Conservation (phyloP, 106 monocot species). For the Platanthera guangdongensis region DNA sequence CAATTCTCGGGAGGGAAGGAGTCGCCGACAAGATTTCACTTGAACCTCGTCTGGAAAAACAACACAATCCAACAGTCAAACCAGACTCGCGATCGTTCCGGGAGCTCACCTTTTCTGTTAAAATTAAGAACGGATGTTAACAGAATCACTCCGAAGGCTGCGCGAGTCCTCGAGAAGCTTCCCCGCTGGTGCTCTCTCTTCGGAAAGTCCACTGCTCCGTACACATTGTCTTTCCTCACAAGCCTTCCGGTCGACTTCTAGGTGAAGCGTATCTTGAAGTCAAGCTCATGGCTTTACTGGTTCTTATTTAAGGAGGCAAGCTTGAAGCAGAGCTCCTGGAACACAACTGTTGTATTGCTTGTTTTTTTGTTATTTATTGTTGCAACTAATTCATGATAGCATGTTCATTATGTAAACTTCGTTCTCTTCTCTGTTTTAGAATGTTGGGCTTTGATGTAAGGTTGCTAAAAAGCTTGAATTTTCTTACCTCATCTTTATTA, state of each 20-base stretch:
- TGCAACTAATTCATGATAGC: too few relatives aligned
- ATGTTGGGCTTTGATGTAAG: too few relatives aligned
- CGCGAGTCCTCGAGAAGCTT: conserved; percentile 61
- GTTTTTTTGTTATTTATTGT: too few relatives aligned
- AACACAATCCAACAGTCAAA: conserved; percentile 13
- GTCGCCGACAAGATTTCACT: conserved; percentile 67
- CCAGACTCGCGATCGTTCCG: not conserved
- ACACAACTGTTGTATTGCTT: too few relatives aligned
- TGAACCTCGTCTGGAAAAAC: conserved; percentile 54
- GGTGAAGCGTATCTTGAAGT: not conserved
- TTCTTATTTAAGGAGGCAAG: too few relatives aligned
- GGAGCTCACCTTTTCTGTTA: conserved; percentile 25
- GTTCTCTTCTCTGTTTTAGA: too few relatives aligned
- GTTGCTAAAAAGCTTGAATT: too few relatives aligned
- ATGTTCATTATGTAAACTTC: too few relatives aligned
- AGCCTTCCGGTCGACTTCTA: conserved; percentile 63
- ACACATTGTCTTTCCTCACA: conserved; percentile 64
- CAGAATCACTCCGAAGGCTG: conserved; percentile 51
- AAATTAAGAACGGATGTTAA: conserved; percentile 78
- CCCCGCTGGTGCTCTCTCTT: conserved; percentile 76
- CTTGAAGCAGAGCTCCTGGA: too few relatives aligned
- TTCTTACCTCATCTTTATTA: too few relatives aligned
- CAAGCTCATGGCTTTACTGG: too few relatives aligned
- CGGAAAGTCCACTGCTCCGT: conserved; percentile 81
- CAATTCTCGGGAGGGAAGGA: conserved; percentile 83